These are phyloP conservation scores for Leccinum aurantiacum DNA, from an alignment of 768 basidiomycete species.

Conservation along the genomic window DNA sequence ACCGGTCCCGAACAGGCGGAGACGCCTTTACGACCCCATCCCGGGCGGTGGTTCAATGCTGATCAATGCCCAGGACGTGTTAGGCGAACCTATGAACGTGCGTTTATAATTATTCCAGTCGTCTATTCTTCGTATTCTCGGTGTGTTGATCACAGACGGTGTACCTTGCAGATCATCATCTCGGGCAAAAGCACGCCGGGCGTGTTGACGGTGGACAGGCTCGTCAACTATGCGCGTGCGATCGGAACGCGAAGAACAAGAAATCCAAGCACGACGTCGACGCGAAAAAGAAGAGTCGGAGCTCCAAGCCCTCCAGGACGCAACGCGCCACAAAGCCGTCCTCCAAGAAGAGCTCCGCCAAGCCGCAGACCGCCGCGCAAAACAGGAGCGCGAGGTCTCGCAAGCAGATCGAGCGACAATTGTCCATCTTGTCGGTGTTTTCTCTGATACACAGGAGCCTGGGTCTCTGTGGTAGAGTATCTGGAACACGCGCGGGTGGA, in stretches of 20 bases:
- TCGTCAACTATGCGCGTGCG: conserved; percentile 58
- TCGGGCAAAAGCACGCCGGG: conserved; percentile 59
- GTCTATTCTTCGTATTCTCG: not conserved
- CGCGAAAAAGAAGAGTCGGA: no score
- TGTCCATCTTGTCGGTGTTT: no score
- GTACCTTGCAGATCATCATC: conserved; percentile 50
- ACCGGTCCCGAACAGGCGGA: not conserved
- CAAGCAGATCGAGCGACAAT: no score
- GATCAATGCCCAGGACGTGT: conserved; percentile 35
- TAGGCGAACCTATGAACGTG: conserved; percentile 49
- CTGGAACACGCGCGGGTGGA: no score
- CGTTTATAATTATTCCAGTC: not conserved
- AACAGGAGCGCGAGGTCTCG: conserved; percentile 40
- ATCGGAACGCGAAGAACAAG: conserved; percentile 56
- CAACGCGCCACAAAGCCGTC: conserved; percentile 38
- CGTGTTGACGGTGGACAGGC: conserved; percentile 55
- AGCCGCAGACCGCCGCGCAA: conserved; percentile 33
- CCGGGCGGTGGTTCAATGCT: conserved; percentile 45
- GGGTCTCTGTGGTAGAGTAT: no score
- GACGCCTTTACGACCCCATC: conserved; percentile 34
- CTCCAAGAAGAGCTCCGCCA: conserved; percentile 46
- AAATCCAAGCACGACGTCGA: conserved; percentile 35
- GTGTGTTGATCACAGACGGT: not conserved
- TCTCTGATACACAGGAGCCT: no score
- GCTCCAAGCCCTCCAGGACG: conserved; percentile 37